Evolutionary conservation across 2,329 filamentous ascomycete genomes (phyloP).

Genomic region (Penicillium vulpinum): DNA sequence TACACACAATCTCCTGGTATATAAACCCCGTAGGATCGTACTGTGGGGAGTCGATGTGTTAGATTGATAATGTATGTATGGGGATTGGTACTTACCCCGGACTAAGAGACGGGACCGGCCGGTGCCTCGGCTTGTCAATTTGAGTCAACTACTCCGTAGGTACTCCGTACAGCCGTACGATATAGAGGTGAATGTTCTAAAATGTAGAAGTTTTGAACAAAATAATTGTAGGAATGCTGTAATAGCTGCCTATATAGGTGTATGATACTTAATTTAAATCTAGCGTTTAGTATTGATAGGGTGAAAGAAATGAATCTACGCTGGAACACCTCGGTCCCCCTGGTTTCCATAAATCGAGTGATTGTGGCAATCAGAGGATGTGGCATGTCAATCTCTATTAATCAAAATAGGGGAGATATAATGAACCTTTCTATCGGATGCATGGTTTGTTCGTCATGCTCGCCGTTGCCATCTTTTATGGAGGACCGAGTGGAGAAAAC

Average conservation of each 20-base stretch:
- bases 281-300: neutral
- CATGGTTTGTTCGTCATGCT: neutral
- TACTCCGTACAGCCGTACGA: too few relatives aligned
- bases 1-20: neutral
- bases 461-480: neutral
- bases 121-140: constrained; percentile 19
- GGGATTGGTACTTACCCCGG: constrained; percentile 5
- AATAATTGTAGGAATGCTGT: neutral
- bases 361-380: neutral
- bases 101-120: constrained; percentile 7
- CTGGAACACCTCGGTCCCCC: neutral
- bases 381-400: neutral
- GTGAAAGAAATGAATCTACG: neutral
- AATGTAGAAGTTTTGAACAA: neutral
- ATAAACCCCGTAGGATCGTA: neutral
- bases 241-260: neutral
- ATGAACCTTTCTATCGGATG: neutral
- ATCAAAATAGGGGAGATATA: neutral
- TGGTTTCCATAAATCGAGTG: neutral
- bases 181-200: neutral
- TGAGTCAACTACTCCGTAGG: too few relatives aligned
- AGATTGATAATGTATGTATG: neutral
- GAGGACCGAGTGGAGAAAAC: neutral
- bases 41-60: neutral
- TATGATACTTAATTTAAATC: neutral